Conservation (phyloP, 371 early-diverging fungal species). For the Mortierella sp. region DNA sequence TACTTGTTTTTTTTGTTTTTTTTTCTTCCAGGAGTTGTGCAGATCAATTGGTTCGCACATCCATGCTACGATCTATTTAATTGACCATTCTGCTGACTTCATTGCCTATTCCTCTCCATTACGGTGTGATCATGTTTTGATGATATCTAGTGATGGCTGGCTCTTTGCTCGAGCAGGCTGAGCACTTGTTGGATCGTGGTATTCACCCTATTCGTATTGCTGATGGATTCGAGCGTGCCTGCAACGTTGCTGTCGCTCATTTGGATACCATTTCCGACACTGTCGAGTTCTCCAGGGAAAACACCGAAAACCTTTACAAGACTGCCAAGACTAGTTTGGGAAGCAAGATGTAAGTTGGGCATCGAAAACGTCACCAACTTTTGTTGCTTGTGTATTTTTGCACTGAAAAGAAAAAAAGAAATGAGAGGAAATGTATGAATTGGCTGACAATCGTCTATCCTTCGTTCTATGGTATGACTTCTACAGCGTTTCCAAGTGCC, state of each 20-base stretch:
- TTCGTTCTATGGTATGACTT: neutral
- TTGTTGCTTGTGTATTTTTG: neutral
- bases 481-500: conserved; percentile 94
- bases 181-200: conserved; percentile 95
- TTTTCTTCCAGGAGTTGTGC: neutral
- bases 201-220: conserved; percentile 99
- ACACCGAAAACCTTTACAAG: conserved; percentile 91
- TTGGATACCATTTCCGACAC: conserved; percentile 94
- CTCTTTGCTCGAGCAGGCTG: conserved; percentile 98
- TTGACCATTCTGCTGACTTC: neutral
- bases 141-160: conserved; percentile 92
- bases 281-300: conserved; percentile 87
- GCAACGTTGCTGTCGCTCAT: conserved; percentile 92
- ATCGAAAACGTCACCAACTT: conserved; percentile 1
- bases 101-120: neutral
- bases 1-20: neutral
- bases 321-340: conserved; percentile 99
- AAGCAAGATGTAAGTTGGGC: conserved; percentile 92
- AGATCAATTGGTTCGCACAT: neutral
- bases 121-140: neutral
- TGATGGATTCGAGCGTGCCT: conserved; percentile 99
- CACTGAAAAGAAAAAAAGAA: neutral
- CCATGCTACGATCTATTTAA: neutral
- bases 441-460: neutral
- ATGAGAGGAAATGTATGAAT: neutral